phyloP scores from a whole-genome alignment of 345 rosid genomes.

The Acer yangbiense region DNA sequence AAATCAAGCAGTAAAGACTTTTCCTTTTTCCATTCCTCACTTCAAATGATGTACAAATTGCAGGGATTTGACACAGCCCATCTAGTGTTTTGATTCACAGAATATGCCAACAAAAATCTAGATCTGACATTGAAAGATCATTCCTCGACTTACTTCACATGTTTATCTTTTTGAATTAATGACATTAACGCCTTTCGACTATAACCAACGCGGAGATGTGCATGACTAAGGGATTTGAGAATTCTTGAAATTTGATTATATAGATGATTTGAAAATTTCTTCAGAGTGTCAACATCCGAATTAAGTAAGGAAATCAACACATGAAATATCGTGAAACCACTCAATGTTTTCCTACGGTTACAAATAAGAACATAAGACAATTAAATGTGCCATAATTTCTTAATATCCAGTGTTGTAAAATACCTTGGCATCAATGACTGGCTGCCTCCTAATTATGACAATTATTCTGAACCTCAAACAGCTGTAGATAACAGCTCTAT shows the following conservation, averaged over 20 bases:
- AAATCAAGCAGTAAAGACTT: background rate
- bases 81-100: background rate
- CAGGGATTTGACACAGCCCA: background rate
- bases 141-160: conserved; percentile 3
- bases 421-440: conserved; percentile 6
- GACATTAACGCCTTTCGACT: background rate
- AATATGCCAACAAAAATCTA: background rate
- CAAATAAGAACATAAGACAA: background rate
- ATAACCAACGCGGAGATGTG: conserved; percentile 1
- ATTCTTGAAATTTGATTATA: background rate
- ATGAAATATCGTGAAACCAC: background rate
- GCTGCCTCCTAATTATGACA: background rate
- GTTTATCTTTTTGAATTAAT: background rate
- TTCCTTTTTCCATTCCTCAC: background rate
- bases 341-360: background rate
- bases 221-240: background rate
- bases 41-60: background rate
- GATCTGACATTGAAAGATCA: background rate
- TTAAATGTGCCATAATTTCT: background rate
- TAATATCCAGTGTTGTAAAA: background rate
- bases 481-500: conserved; percentile 4
- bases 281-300: background rate
- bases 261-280: background rate
- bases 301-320: background rate
- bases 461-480: background rate